Evolutionary conservation across 108 stramenopile genomes (phyloP), one percentile per base, ranked within the genome.

Genomic region (Skeletonema marinoi): DNA sequence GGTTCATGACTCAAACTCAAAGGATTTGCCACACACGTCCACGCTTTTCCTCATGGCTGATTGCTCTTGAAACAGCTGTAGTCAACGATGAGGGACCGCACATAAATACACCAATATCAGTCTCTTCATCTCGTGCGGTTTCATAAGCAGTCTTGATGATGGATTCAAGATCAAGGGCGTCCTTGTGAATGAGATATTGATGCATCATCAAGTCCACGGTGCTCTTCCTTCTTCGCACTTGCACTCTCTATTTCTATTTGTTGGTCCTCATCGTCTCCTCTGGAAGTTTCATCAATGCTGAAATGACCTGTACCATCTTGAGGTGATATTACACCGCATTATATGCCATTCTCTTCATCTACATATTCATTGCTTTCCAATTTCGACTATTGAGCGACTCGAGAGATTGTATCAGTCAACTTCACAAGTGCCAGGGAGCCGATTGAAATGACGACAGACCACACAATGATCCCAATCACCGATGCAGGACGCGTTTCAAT

Each of bases 41-140:
- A 48, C 21, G 5, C 7, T 25, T 35, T 31, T 66, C 36, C 25
- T 74, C 56, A 19, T 5, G 60, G 35, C 81, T 73, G 54, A 56
- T 51, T 3, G 75, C 80, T 33, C 60, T 39, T 61, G 44, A 33
- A 16, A 81, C 80, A 29, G 60, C 62, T 63, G 19, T 6, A n/a
- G 66, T 62, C 84, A 85, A 48, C 10, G 70, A 33, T 29, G 65
- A 59, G 16, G 84, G 84, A 32, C 84, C 84, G 51, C 84, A 85
- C 59, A 81, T 71, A 60, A 81, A 81, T 46, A 85, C 68, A 0
- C 71, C 79, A 11, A 74, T 5, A 60, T 74, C 50, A 48, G 36
- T 58, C 51, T 66, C 50, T 25, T 66, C 29, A 14, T 65, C 51
- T 16, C 19, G 33, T 60, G 32, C 51, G 8, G 41, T 59, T 44